A percentile compares a stretch with the other conserved stretches of the same genome.
These are phyloP conservation scores for Darksidea phi DNA, from an alignment of 495 filamentous ascomycete species.

Conservation along the genomic window DNA sequence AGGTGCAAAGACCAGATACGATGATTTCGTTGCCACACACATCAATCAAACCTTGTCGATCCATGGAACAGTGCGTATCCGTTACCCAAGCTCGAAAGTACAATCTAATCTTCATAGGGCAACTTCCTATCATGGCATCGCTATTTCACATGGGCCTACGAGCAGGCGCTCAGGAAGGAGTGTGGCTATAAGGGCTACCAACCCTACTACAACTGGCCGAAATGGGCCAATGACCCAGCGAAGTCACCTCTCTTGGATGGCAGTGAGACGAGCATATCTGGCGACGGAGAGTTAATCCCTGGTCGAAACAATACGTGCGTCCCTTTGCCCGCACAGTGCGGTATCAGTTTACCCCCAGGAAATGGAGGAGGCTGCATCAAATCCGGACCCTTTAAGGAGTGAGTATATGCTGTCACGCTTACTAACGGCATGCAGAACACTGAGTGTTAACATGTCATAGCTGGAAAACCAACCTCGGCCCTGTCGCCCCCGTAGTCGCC, in stretches of 20 bases:
- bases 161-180: constrained; percentile 66
- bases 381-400: constrained; percentile 39
- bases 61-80: constrained; percentile 55
- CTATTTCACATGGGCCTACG: constrained; percentile 63
- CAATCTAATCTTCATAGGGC: constrained; percentile 41
- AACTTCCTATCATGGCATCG: constrained; percentile 72
- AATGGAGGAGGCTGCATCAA: constrained; percentile 41
- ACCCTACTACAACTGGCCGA: constrained; percentile 57
- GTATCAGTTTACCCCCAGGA: constrained; percentile 37
- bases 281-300: constrained; percentile 49
- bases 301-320: constrained; percentile 28
- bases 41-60: constrained; percentile 62
- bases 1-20: constrained; percentile 59
- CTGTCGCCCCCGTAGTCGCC: constrained; percentile 30
- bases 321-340: constrained; percentile 17
- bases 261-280: constrained; percentile 46
- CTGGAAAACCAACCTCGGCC: constrained; percentile 40
- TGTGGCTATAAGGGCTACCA: constrained; percentile 66
- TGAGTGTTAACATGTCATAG: constrained; percentile 23
- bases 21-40: constrained; percentile 70
- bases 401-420: constrained; percentile 21
- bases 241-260: constrained; percentile 52
- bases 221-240: constrained; percentile 42
- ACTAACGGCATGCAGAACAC: no score
- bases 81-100: no score